Base-by-base conservation (phyloP, 345 rosid genomes). In the Rhodamnia rubescens region DNA sequence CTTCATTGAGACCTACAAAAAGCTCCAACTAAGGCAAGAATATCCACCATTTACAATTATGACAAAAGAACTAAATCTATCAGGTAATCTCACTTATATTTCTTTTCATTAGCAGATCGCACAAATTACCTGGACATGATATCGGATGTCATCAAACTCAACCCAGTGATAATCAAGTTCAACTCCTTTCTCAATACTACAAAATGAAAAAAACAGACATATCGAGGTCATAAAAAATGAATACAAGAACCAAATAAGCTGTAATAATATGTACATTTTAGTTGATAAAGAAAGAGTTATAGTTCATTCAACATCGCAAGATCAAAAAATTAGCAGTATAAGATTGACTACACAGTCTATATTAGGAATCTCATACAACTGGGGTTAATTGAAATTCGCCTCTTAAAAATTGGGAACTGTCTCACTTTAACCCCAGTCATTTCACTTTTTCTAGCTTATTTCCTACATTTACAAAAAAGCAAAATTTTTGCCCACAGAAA, bases 91-190 rank as follows among this genome's bases (percentile, higher is more conserved):
- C 29, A 84, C 10, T 64, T n/a, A 85, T 78, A 56, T 57, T 57
- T 56, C 32, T 27, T 59, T 42, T 26, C 83, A 69, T 36, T 40
- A n/a, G 22, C 44, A 82, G 59, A 54, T 51, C 8, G 44, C 42
- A 82, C 44, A 58, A 21, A 29, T 90, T 85, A 98, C 99, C 99
- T 94, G 99, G 85, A 96, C 87, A 89, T 98, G 99, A 89, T 95
- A 98, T 86, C 96, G 98, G 83, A 98, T 90, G 87, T 98, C 99
- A 87, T 92, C 96, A 82, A 98, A 98, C 87, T 96, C 99, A 74
- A 96, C 94, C 98, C 98, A 96, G 27, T 95, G 95, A 87, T 94
- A 93, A 87, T 98, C 99, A 86, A 95, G 85, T 88, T 98, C 99
- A 85, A 94, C 94, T 83, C 95, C 95, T 89, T 94, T 96, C 47